A percentile compares a stretch with the other conserved stretches of the same genome.
phyloP scores from a whole-genome alignment of 1,284 basidiomycete species.

The Ustilago curta region DNA sequence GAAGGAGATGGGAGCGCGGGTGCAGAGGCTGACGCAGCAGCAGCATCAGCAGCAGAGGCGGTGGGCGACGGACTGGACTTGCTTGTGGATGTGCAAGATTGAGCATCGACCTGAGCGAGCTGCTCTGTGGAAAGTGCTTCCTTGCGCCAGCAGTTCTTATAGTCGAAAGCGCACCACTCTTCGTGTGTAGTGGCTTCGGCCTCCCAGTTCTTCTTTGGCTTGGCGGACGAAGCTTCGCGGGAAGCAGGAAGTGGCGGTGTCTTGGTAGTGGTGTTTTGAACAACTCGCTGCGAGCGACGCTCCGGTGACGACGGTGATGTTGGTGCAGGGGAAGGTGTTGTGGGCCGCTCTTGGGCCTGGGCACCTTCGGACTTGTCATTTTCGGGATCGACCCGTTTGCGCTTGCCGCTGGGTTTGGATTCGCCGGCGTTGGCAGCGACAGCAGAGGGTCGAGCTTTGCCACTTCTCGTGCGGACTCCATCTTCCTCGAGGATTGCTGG shows the following conservation, averaged over 20 bases:
- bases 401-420: conserved; percentile 19
- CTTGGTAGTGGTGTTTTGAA: conserved; percentile 12
- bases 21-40: background rate
- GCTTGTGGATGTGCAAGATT: conserved; percentile 3
- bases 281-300: conserved; percentile 24
- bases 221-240: conserved; percentile 36
- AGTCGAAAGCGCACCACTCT: conserved; percentile 65
- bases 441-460: conserved; percentile 33
- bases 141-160: conserved; percentile 56
- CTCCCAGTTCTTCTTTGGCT: conserved; percentile 54
- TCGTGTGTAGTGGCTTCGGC: conserved; percentile 54
- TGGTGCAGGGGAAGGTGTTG: conserved; percentile 16
- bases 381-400: conserved; percentile 23
- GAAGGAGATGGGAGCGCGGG: conserved; percentile 20
- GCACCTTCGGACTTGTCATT: conserved; percentile 16
- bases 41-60: background rate
- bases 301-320: conserved; percentile 20
- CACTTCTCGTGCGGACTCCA: conserved; percentile 61
- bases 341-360: conserved; percentile 11
- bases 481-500: conserved; percentile 51
- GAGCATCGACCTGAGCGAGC: conserved; percentile 10
- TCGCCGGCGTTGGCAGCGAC: background rate
- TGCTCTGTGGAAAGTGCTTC: conserved; percentile 57
- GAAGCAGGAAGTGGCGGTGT: conserved; percentile 16
- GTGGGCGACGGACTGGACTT: background rate